A percentile compares a stretch with the other conserved stretches of the same genome.
phyloP scores from a whole-genome alignment of 371 early-diverging fungal species.

The Mortierella sp. region DNA sequence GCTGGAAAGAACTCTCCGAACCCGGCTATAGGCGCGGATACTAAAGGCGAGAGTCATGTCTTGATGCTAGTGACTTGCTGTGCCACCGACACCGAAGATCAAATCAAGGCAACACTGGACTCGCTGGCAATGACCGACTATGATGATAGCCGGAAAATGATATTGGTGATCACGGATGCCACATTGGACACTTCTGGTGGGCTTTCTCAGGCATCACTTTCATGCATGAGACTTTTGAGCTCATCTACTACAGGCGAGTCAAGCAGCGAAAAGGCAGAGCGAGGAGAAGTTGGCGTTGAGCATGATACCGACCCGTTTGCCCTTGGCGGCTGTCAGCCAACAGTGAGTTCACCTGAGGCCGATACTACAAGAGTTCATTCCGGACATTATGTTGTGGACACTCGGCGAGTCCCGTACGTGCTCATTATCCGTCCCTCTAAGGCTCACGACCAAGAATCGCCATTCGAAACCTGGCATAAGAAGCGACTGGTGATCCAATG shows the following conservation, averaged over 20 bases:
- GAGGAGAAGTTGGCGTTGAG: background rate
- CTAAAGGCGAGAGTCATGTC: constrained; percentile 14
- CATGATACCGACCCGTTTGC: constrained; percentile 3
- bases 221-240: constrained; percentile 20
- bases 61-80: constrained; percentile 79
- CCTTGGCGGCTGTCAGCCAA: background rate
- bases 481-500: constrained; percentile 97
- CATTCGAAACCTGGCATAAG: constrained; percentile 96
- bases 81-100: constrained; percentile 53
- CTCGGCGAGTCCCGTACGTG: constrained; percentile 82
- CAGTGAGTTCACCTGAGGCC: too few species aligned
- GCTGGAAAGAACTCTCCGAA: constrained; percentile 35
- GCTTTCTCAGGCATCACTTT: constrained; percentile 6
- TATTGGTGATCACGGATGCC: constrained; percentile 57
- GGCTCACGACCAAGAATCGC: constrained; percentile 63
- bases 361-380: constrained; percentile 67
- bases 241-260: background rate
- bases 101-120: constrained; percentile 60
- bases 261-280: constrained; percentile 1
- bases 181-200: constrained; percentile 12
- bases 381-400: constrained; percentile 81
- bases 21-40: background rate
- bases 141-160: constrained; percentile 59
- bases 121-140: constrained; percentile 58
- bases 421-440: constrained; percentile 85